Percentiles rank a stretch among this genome's conserved stretches.
These are phyloP conservation scores for Nymphaea thermarum DNA, from an alignment of 164 flowering plant species.

Conservation along the genomic window DNA sequence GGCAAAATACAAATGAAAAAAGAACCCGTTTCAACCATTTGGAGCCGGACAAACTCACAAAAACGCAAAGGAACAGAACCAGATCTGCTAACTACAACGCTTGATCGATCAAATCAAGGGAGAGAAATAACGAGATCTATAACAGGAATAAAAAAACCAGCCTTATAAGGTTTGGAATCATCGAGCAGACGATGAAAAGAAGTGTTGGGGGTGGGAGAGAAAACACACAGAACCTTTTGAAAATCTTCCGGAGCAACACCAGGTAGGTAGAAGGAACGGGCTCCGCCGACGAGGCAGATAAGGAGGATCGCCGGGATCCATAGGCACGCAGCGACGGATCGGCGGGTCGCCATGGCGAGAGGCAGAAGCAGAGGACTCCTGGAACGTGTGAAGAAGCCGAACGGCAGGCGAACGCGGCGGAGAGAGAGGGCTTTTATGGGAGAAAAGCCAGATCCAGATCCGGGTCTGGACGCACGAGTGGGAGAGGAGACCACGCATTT, in stretches of 20 bases:
- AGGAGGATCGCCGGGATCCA: constrained; percentile 12
- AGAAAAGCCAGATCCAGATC: too few species aligned
- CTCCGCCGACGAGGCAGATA: constrained; percentile 22
- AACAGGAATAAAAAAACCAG: neutral
- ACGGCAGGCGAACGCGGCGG: too few species aligned
- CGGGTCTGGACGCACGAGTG: too few species aligned
- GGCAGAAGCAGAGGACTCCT: neutral
- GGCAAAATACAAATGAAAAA: too few species aligned
- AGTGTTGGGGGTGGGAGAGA: neutral
- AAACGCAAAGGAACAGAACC: neutral
- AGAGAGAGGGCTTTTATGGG: too few species aligned
- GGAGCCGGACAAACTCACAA: neutral
- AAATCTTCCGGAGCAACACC: constrained; percentile 82
- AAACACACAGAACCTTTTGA: constrained; percentile 24
- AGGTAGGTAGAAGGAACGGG: constrained; percentile 56
- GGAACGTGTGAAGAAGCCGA: neutral
- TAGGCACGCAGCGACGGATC: neutral
- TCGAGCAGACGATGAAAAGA: neutral
- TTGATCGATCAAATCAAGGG: neutral
- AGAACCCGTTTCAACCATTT: neutral
- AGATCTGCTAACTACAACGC: neutral
- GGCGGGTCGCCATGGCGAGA: neutral
- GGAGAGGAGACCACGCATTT: too few species aligned
- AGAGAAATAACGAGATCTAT: neutral
- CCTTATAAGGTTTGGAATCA: neutral